Percentiles rank a stretch among this genome's conserved stretches.
These are phyloP conservation scores for Capsicum baccatum DNA, from an alignment of 257 asterid genomes.

Conservation along the genomic window DNA sequence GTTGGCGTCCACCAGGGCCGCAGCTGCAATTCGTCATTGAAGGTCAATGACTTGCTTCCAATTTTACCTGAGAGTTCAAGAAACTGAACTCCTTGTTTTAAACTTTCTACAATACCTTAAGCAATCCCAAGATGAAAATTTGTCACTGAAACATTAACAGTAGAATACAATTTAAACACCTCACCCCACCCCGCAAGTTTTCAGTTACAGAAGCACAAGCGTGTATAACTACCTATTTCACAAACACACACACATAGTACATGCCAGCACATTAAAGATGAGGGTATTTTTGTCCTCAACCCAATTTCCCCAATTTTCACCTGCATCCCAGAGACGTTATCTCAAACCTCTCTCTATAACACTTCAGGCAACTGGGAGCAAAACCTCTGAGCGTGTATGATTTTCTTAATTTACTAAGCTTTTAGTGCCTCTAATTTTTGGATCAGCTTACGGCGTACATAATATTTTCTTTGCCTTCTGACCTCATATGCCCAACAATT, in stretches of 20 bases:
- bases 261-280: background rate
- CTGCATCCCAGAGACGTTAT: background rate
- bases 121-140: background rate
- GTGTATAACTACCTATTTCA: background rate
- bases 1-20: slow-evolving; percentile 99
- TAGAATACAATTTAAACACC: background rate
- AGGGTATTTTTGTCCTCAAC: background rate
- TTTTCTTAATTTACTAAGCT: background rate
- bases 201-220: background rate
- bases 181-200: background rate
- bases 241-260: too few species aligned
- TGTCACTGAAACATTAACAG: background rate
- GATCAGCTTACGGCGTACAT: background rate
- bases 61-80: slow-evolving; percentile 82
- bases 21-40: slow-evolving; percentile 80
- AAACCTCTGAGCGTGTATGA: background rate
- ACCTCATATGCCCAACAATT: background rate
- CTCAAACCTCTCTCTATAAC: background rate
- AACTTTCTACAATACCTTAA: slow-evolving; percentile 63
- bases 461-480: background rate
- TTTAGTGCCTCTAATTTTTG: background rate
- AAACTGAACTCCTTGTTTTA: slow-evolving; percentile 71
- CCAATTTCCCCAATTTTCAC: background rate
- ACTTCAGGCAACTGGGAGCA: background rate
- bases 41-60: slow-evolving; percentile 68